Conservation (phyloP, 192 early-diverging fungal genomes). For the Piromyces sp. region DNA sequence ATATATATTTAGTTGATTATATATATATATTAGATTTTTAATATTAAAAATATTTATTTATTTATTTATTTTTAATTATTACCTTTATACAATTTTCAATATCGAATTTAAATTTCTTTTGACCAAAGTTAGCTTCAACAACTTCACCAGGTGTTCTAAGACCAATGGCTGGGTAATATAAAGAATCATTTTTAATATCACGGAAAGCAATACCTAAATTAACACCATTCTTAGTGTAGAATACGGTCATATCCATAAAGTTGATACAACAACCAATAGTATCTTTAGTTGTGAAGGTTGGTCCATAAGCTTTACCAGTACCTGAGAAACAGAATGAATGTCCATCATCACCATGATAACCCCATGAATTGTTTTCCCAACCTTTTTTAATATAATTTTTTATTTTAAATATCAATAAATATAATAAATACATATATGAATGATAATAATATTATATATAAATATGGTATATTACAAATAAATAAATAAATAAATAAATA, state of each 20-base stretch:
- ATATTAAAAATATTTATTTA: neutral
- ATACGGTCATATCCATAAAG: slow-evolving; percentile 48
- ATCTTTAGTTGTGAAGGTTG: slow-evolving; percentile 80
- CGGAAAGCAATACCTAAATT: slow-evolving; percentile 40
- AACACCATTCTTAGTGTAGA: slow-evolving; percentile 86
- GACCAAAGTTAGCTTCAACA: slow-evolving; percentile 64
- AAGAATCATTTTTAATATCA: slow-evolving; percentile 12
- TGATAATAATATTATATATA: too few species aligned
- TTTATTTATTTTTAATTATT: neutral
- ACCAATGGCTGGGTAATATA: slow-evolving; percentile 55
- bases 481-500: neutral
- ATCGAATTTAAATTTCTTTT: slow-evolving; percentile 45
- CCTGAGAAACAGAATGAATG: slow-evolving; percentile 57
- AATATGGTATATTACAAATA: neutral
- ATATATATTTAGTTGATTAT: too few species aligned
- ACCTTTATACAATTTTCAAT: slow-evolving; percentile 49
- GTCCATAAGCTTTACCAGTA: slow-evolving; percentile 67
- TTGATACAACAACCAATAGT: slow-evolving; percentile 85
- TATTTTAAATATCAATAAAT: neutral
- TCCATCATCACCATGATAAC: slow-evolving; percentile 96
- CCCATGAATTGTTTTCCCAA: slow-evolving; percentile 79
- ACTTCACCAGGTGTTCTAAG: slow-evolving; percentile 54
- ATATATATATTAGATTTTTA: neutral
- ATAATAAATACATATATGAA: too few species aligned
- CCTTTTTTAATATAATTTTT: slow-evolving; percentile 19